A percentile compares a stretch with the other conserved stretches of the same genome.
These are phyloP conservation scores for Nakazawaea peltata DNA, from an alignment of 805 yeast species.

Conservation along the genomic window DNA sequence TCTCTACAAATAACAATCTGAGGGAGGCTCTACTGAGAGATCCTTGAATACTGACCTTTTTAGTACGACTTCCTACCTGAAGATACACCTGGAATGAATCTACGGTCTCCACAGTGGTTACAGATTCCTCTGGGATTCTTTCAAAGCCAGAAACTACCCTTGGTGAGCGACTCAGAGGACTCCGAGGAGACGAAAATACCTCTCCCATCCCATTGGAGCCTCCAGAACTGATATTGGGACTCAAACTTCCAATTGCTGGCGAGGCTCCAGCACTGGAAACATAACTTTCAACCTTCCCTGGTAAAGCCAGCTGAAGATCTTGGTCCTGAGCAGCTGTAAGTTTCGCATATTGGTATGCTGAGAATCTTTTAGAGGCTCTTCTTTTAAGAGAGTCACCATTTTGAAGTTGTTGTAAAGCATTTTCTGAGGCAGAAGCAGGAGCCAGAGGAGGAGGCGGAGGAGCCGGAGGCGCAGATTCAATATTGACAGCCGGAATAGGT, in stretches of 20 bases:
- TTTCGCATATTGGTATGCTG: slow-evolving; percentile 88
- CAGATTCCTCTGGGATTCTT: neutral
- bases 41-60: slow-evolving; percentile 37
- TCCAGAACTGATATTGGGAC: no score
- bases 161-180: neutral
- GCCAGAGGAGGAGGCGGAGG: neutral
- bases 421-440: slow-evolving; percentile 17
- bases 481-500: no score
- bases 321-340: slow-evolving; percentile 29
- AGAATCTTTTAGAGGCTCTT: slow-evolving; percentile 87
- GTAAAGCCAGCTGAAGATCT: slow-evolving; percentile 21
- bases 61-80: slow-evolving; percentile 43
- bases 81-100: slow-evolving; percentile 30
- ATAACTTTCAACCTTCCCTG: slow-evolving; percentile 8
- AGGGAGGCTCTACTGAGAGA: slow-evolving; percentile 46
- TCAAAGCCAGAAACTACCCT: no score
- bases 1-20: slow-evolving; percentile 74
- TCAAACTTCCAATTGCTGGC: neutral
- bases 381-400: slow-evolving; percentile 79
- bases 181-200: no score
- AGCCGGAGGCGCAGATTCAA: no score
- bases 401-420: slow-evolving; percentile 72
- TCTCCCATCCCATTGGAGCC: no score
- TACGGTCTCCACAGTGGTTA: neutral
- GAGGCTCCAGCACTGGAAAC: neutral